Evolutionary conservation across 805 yeast species (phyloP).

Genomic region (Saccharomycopsis babjevae): DNA sequence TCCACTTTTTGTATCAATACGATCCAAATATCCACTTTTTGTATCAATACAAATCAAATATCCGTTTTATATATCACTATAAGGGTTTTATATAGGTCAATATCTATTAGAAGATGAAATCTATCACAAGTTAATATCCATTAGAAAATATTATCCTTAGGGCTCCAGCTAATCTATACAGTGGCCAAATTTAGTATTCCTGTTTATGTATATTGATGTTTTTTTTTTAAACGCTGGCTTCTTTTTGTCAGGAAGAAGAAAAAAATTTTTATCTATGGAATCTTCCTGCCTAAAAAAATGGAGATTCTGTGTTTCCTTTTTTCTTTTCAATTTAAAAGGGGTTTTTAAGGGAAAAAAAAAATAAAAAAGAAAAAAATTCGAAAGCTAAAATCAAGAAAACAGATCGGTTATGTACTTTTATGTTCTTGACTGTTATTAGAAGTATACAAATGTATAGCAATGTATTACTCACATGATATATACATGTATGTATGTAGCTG

Average conservation of each 20-base stretch:
- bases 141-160: no score
- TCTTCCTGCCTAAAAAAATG: neutral
- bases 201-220: neutral
- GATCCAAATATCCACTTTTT: no score
- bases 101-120: no score
- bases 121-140: neutral
- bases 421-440: no score
- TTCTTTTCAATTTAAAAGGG: neutral
- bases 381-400: neutral
- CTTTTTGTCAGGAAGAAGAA: neutral
- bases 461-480: no score
- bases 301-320: neutral
- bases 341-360: neutral
- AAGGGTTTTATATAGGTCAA: no score
- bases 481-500: neutral
- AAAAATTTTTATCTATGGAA: neutral
- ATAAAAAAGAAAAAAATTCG: neutral
- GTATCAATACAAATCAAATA: no score
- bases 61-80: no score
- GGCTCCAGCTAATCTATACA: neutral
- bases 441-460: no score
- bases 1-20: no score
- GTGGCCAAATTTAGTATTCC: neutral
- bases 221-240: neutral
- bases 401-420: no score